Conservation (phyloP, 371 early-diverging fungal genomes). For the Apophysomyces variabilis region DNA sequence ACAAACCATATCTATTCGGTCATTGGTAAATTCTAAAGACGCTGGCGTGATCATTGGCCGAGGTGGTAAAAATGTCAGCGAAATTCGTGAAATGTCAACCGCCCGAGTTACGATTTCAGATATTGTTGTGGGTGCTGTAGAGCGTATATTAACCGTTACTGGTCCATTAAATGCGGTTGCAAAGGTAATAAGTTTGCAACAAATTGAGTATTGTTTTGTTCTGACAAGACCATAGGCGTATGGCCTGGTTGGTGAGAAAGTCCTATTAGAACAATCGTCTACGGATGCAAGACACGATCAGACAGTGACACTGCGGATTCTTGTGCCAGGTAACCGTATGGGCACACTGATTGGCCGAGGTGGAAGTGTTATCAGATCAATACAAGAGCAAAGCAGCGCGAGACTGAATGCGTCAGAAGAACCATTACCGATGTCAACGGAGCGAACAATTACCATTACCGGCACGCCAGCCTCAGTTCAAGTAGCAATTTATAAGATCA, state of each 20-base stretch:
- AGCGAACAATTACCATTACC: conserved; percentile 85
- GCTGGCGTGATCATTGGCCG: conserved; percentile 88
- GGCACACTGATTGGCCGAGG: conserved; percentile 93
- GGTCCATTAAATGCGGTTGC: conserved; percentile 78
- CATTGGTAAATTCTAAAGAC: conserved; percentile 81
- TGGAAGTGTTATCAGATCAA: conserved; percentile 86
- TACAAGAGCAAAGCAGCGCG: conserved; percentile 86
- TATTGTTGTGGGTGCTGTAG: conserved; percentile 72
- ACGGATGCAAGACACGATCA: conserved; percentile 30
- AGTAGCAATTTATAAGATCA: conserved; percentile 79
- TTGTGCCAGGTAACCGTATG: conserved; percentile 79
- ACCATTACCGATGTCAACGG: conserved; percentile 73
- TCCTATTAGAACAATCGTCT: conserved; percentile 57
- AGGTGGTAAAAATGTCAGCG: conserved; percentile 79
- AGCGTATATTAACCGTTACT: conserved; percentile 76
- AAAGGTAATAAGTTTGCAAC: conserved; percentile 48
- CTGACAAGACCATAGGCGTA: conserved; percentile 57
- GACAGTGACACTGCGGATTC: conserved; percentile 66
- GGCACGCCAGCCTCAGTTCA: conserved; percentile 83
- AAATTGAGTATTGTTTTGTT: not conserved
- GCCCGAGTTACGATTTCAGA: conserved; percentile 84
- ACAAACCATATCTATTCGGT: conserved; percentile 59
- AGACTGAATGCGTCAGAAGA: conserved; percentile 84
- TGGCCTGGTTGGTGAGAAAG: conserved; percentile 71
- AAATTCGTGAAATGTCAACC: conserved; percentile 75